A percentile compares a stretch with the other conserved stretches of the same genome.
These are phyloP conservation scores for Botrytis paeoniae DNA, from an alignment of 2,329 filamentous ascomycete species.

Conservation along the genomic window DNA sequence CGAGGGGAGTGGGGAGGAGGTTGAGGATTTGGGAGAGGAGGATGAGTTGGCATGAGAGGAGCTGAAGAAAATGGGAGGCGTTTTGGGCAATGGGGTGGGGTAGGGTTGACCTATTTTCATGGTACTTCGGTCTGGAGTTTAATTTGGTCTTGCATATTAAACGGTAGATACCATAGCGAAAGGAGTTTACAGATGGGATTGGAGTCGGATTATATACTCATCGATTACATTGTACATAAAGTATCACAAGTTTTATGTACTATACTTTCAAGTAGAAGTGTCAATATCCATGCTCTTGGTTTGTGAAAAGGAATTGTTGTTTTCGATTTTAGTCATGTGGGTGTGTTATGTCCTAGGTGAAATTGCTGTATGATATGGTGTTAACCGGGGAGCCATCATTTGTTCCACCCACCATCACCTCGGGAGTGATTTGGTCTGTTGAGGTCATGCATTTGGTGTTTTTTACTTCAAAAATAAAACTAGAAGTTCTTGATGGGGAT, in stretches of 20 bases:
- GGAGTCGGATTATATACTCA: neutral
- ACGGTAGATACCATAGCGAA: neutral
- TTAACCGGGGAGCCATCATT: too few relatives aligned
- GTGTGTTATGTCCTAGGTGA: too few relatives aligned
- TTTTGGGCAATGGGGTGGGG: neutral
- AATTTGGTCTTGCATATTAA: neutral
- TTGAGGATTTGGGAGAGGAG: conserved; percentile 29
- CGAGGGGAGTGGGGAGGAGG: neutral
- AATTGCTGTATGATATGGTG: too few relatives aligned
- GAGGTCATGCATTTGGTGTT: neutral
- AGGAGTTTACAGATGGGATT: neutral
- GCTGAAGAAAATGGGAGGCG: neutral
- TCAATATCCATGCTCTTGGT: neutral
- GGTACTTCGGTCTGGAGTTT: neutral
- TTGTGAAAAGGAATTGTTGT: neutral
- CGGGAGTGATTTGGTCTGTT: neutral
- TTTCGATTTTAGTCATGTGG: too few relatives aligned
- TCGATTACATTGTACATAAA: neutral
- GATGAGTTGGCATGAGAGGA: neutral
- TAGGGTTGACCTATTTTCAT: neutral
- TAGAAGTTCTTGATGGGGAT: neutral
- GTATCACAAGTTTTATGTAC: neutral
- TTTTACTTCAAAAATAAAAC: neutral
- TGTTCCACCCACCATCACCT: too few relatives aligned
- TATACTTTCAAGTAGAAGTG: neutral